Evolutionary conservation across 2,329 filamentous ascomycete species (phyloP).

Genomic region (Pseudogymnoascus sp.): DNA sequence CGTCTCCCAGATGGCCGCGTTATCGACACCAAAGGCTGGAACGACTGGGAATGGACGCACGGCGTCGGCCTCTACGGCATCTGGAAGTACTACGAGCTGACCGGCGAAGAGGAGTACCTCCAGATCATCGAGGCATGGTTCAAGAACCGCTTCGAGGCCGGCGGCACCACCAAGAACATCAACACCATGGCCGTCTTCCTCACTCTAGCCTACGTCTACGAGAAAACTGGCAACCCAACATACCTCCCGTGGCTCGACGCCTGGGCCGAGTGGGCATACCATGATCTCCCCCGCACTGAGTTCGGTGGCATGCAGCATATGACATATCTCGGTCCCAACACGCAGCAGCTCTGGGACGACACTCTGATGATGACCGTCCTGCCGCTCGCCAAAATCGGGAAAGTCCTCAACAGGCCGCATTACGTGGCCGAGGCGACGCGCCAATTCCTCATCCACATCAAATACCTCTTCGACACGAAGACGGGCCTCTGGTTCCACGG

Average conservation of each 20-base stretch:
- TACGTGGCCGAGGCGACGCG: conserved; percentile 73
- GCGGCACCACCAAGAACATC: conserved; percentile 71
- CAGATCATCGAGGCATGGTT: conserved; percentile 70
- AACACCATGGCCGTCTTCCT: conserved; percentile 78
- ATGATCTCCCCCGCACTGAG: conserved; percentile 64
- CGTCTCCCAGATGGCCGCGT: conserved; percentile 64
- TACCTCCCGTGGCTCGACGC: conserved; percentile 72
- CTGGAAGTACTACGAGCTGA: conserved; percentile 74
- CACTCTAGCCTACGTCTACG: conserved; percentile 71
- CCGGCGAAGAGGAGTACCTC: conserved; percentile 52
- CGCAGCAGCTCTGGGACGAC: conserved; percentile 76
- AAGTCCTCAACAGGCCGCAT: conserved; percentile 59
- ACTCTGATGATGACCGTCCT: conserved; percentile 84
- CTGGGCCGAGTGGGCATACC: conserved; percentile 79
- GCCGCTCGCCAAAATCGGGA: conserved; percentile 72
- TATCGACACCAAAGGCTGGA: conserved; percentile 80
- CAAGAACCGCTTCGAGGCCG: conserved; percentile 31
- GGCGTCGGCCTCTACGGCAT: conserved; percentile 74
- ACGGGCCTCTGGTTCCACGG: conserved; percentile 75
- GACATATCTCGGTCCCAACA: conserved; percentile 55
- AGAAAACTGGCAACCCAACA: conserved; percentile 59
- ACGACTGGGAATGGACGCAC: conserved; percentile 79
- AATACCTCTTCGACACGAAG: conserved; percentile 67
- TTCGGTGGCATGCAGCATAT: conserved; percentile 44
- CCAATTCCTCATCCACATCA: conserved; percentile 70